These are phyloP conservation scores for Colletotrichum cordylinicola DNA, from an alignment of 2,329 filamentous ascomycete species.

Conservation along the genomic window DNA sequence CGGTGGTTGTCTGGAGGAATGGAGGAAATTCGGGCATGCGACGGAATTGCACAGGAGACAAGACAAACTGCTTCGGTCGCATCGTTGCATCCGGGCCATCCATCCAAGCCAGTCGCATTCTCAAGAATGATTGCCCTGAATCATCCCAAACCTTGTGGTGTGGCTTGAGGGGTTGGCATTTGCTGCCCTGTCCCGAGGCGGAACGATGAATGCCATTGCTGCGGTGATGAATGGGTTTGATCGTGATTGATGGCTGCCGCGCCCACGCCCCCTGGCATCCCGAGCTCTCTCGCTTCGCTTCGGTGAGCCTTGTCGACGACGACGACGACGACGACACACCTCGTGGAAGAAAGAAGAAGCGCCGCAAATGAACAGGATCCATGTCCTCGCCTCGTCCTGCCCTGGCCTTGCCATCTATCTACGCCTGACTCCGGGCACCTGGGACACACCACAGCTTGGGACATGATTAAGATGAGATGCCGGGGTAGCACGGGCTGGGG, in stretches of 20 bases:
- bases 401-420: neutral
- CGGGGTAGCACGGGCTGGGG: neutral
- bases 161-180: neutral
- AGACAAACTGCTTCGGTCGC: constrained; percentile 2
- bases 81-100: constrained; percentile 15
- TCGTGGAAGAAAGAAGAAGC: constrained; percentile 3
- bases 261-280: neutral
- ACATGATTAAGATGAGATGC: constrained; percentile 15
- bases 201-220: neutral
- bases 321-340: neutral
- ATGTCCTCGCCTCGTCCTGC: constrained; percentile 6
- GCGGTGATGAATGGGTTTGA: neutral
- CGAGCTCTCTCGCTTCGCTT: neutral
- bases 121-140: constrained; percentile 9
- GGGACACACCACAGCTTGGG: neutral
- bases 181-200: neutral
- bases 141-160: constrained; percentile 6
- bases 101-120: constrained; percentile 15
- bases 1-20: constrained; percentile 15
- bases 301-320: neutral
- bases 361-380: constrained; percentile 12
- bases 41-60: neutral
- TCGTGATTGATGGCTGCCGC: neutral
- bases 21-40: constrained; percentile 14
- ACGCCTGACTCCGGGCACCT: constrained; percentile 13